Conservation (phyloP, 2,329 filamentous ascomycete genomes). For the Colletotrichum camelliae region DNA sequence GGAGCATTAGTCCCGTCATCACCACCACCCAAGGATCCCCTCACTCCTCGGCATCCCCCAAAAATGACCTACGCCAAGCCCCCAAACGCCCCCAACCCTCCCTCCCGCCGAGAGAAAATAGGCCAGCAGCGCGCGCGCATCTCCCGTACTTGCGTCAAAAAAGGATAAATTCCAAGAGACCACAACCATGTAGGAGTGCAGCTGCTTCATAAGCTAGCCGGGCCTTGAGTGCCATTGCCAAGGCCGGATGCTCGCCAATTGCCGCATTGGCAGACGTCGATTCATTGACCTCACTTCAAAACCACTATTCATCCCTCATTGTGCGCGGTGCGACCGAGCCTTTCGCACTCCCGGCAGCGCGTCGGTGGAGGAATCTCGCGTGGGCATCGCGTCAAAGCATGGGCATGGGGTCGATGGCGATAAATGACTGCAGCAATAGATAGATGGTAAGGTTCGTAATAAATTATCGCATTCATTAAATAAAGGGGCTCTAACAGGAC, state of each 20-base stretch:
- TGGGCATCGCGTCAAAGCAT: background rate
- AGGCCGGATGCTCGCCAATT: background rate
- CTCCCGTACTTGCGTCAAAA: slow-evolving; percentile 4
- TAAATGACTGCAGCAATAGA: background rate
- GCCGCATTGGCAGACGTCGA: background rate
- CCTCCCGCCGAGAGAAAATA: background rate
- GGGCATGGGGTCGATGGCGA: background rate
- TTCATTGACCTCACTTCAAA: background rate
- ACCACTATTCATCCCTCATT: no score
- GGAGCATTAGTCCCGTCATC: no score
- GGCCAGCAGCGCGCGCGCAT: background rate
- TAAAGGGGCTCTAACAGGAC: background rate
- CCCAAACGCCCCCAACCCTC: background rate
- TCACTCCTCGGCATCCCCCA: no score
- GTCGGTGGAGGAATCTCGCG: background rate
- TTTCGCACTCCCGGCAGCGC: background rate
- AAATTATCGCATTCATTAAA: background rate
- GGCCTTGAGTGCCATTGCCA: background rate
- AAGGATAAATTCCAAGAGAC: background rate
- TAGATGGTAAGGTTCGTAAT: background rate
- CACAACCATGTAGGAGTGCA: background rate
- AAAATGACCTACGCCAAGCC: background rate
- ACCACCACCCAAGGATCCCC: no score
- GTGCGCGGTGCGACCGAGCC: background rate
- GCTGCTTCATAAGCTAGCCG: background rate